Evolutionary conservation across 2,329 filamentous ascomycete genomes (phyloP), one percentile per base, ranked within the genome.

Genomic region (Madurella fahalii): DNA sequence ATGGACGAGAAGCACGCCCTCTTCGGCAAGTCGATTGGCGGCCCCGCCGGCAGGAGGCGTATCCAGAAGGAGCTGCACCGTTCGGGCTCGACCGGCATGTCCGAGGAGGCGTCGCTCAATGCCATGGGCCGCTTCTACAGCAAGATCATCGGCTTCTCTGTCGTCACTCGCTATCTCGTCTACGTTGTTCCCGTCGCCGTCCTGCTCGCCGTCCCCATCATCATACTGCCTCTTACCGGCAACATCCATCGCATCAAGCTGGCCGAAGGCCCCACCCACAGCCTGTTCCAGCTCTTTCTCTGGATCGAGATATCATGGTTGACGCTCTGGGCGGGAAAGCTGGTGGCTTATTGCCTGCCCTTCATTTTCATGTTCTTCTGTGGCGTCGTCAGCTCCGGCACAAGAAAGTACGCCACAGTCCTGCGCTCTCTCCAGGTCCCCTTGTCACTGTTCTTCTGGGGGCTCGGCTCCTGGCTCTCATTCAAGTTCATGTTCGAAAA

Each of bases 261-360:
- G 13, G 77, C 74, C 44, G 61, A 61, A 25, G 64, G 67, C 47
- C 11, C 63, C 51, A 61, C 60, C 42, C 61, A 45, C 9, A 73
- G 76, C 4, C 74, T 87, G 9, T 81, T 85, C 63, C 69, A 78
- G 47, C 74, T 89, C 46, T 87, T 87, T 63, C 72, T 86, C 46
- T 87, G 85, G 86, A 78, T 89, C 61, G 81, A 87, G 65, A 75
- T 86, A 49, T 76, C 85, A 37, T 89, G 86, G 86, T 70, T 85
- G 40, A 77, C 79, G 9, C 75, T 88, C 11, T 89, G 86, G 86
- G 73, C 77, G 16, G 83, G 80, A 60, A 89, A 89, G 71, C 70
- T 87, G 42, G 74, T 83, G 11, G 81, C 85, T 13, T 82, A 82
- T 67, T 65, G 80, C 15, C 65, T 87, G 2, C 85, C 86, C 0